Evolutionary conservation across 2,329 filamentous ascomycete species (phyloP).

Genomic region (Venturia aucupariae): DNA sequence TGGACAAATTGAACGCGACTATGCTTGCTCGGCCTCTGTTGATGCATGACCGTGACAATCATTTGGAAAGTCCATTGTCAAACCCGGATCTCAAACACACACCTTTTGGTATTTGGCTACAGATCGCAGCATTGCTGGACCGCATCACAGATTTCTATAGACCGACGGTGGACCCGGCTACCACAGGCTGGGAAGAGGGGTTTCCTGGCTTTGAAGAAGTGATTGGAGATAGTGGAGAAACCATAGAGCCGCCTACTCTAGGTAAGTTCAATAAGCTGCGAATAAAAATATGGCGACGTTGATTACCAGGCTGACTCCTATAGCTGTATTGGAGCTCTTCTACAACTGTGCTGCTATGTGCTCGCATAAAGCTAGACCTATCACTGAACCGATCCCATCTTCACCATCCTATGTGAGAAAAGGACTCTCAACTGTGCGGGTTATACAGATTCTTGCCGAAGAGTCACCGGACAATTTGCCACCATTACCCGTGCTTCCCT

Average conservation of each 20-base stretch:
- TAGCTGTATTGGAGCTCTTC: constrained; percentile 45
- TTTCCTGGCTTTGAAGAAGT: constrained; percentile 39
- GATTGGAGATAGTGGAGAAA: constrained; percentile 31
- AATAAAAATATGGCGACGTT: constrained; percentile 15
- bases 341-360: constrained; percentile 49
- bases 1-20: constrained; percentile 39
- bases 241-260: constrained; percentile 28
- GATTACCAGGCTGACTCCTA: constrained; percentile 16
- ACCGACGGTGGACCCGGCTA: constrained; percentile 30
- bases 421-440: constrained; percentile 45
- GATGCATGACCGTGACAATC: constrained; percentile 40
- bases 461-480: constrained; percentile 38
- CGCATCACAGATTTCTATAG: constrained; percentile 40
- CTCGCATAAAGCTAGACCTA: constrained; percentile 42
- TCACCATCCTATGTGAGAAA: constrained; percentile 45
- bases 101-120: constrained; percentile 40
- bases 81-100: constrained; percentile 36
- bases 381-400: constrained; percentile 36
- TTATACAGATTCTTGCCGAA: constrained; percentile 42
- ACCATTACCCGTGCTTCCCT: constrained; percentile 46
- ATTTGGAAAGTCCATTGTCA: constrained; percentile 32
- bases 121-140: constrained; percentile 36
- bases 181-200: constrained; percentile 39
- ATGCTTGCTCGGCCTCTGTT: constrained; percentile 39
- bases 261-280: constrained; percentile 20